phyloP scores from a whole-genome alignment of 2,329 filamentous ascomycete genomes.

The Xylariomycetidae sp. region DNA sequence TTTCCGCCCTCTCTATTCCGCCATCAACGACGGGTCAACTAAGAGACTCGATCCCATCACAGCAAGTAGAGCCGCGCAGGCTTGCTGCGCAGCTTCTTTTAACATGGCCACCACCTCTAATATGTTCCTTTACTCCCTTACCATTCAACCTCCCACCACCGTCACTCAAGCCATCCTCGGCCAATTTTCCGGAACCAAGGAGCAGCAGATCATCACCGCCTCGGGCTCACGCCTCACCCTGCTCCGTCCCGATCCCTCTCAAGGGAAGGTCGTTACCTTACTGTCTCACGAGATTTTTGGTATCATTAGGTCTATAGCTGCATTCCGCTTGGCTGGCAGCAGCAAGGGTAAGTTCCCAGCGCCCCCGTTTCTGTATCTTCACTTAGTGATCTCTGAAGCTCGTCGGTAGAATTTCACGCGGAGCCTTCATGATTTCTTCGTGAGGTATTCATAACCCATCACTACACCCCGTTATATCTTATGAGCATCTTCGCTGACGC shows the following conservation, averaged over 20 bases:
- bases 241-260: conserved; percentile 76
- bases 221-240: conserved; percentile 87
- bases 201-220: conserved; percentile 94
- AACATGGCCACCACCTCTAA: conserved; percentile 95
- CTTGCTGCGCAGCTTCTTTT: conserved; percentile 22
- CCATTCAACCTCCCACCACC: conserved; percentile 85
- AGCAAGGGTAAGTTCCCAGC: conserved; percentile 76
- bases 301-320: conserved; percentile 83
- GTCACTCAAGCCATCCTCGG: conserved; percentile 88
- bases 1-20: too few relatives aligned
- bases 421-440: conserved; percentile 19
- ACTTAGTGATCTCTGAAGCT: conserved; percentile 72
- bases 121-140: conserved; percentile 98
- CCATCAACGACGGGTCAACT: too few relatives aligned
- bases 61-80: conserved; percentile 25
- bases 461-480: too few relatives aligned
- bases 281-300: conserved; percentile 94
- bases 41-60: too few relatives aligned
- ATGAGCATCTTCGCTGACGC: conserved; percentile 15
- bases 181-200: conserved; percentile 92
- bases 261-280: conserved; percentile 80
- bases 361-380: conserved; percentile 43
- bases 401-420: conserved; percentile 40
- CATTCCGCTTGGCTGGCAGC: conserved; percentile 89
- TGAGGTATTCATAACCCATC: too few relatives aligned